Conservation (phyloP, 441 rosid genomes). For the Erodium trifolium region DNA sequence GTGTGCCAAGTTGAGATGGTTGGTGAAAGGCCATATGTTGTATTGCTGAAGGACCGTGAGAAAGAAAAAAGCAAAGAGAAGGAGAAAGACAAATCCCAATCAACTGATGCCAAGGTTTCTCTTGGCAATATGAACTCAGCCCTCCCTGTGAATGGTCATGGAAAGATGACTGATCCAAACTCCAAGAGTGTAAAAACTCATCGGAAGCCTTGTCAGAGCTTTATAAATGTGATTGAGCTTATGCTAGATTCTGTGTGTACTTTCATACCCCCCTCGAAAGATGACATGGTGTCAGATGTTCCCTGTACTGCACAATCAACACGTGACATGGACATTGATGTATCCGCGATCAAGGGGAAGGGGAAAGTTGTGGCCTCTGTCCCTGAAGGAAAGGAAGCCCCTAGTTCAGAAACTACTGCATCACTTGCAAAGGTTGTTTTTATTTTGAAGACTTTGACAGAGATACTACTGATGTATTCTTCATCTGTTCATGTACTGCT, state of each 20-base stretch:
- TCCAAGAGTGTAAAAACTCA: constrained; percentile 63
- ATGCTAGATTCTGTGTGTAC: constrained; percentile 62
- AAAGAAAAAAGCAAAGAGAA: constrained; percentile 62
- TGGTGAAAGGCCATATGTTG: constrained; percentile 87
- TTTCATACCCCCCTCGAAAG: constrained; percentile 63
- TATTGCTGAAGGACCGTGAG: constrained; percentile 84
- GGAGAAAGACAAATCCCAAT: constrained; percentile 55
- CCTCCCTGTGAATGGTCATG: constrained; percentile 22
- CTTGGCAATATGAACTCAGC: constrained; percentile 22
- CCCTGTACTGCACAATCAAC: constrained; percentile 26
- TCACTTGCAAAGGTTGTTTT: constrained; percentile 81
- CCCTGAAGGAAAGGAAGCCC: constrained; percentile 46
- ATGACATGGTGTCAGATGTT: constrained; percentile 38
- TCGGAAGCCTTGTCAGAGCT: constrained; percentile 77
- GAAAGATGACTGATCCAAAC: constrained; percentile 45
- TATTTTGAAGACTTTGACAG: constrained; percentile 82
- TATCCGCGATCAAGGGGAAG: constrained; percentile 65
- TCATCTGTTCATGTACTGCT: constrained; percentile 77
- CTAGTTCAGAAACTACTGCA: constrained; percentile 57
- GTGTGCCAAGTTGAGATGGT: constrained; percentile 95
- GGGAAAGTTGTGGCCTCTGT: constrained; percentile 74
- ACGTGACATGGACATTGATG: constrained; percentile 88
- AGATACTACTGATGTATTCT: constrained; percentile 77
- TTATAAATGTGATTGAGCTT: constrained; percentile 74
- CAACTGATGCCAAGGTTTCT: background rate